Base-by-base conservation (phyloP, 129 eudicot genomes). In the Deinandra increscens region DNA sequence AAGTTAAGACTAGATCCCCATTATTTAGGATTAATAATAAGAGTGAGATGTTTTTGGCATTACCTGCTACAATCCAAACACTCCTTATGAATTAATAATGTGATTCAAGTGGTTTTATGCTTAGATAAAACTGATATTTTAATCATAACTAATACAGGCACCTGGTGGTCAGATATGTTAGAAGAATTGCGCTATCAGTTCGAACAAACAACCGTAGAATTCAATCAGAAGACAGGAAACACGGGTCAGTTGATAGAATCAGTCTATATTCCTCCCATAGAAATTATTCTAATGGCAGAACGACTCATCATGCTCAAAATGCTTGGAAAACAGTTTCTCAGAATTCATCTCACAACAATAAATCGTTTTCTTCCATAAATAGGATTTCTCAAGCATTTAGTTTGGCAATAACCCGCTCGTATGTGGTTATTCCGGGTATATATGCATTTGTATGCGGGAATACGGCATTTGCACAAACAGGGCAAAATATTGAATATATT, bases 381-480 rank as follows among this genome's bases (percentile, higher is more conserved):
- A 78, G 75, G 71, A 51, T 82, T 56, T 91, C 96, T 48, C 95
- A 81, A 78, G 96, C 96, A 33, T 78, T 92, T 62, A 82, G 86
- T 74, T 82, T 88, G 71, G 89, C 96, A 15, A 68, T 85, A 67
- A 81, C 79, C 60, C 93, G 78, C 48, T 88, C 87, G 64, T 85
- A 88, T 73, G 50, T 86, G 36, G 60, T 88, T n/a, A 81, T 92
- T 18, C 96, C 98, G 1, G 91, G 98, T 22, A 59, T 88, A 65
- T 82, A 78, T 51, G 84, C 86, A 26, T 22, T 84, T 33, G 34
- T 75, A 56, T 79, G 80, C 66, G 89, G 89, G 31, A 78, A 84
- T 42, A 49, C 59, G 33, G 81, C 90, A 69, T 78, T 63, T 53
- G 92, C 90, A 54, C 81, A 85, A 77, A 78, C 94, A 18, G 42